Evolutionary conservation across 2,329 filamentous ascomycete species (phyloP).

Genomic region (Zymoseptoria ardabiliae): DNA sequence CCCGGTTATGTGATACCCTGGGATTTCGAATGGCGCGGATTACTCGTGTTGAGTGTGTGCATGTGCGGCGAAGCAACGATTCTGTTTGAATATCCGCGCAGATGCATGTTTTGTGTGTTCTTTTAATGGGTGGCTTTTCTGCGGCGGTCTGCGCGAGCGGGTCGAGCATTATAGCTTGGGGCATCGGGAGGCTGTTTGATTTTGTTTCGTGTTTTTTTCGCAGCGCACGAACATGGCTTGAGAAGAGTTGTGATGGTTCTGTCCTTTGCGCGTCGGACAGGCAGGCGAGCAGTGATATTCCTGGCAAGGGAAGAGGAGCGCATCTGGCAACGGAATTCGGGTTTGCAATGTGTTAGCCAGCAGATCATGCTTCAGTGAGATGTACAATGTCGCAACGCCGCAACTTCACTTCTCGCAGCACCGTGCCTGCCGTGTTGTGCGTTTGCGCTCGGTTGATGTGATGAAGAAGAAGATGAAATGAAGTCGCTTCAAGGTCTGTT

Average conservation of each 20-base stretch:
- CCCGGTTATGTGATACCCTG: constrained; percentile 11
- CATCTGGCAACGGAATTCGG: constrained; percentile 14
- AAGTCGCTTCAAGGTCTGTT: neutral
- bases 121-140: constrained; percentile 8
- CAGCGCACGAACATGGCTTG: neutral
- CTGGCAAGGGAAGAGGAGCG: constrained; percentile 6
- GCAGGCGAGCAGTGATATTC: constrained; percentile 5
- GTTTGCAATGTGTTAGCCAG: neutral
- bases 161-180: neutral
- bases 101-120: constrained; percentile 4
- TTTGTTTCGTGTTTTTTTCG: neutral
- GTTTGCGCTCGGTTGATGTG: neutral
- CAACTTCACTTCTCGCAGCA: neutral
- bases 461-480: constrained; percentile 1
- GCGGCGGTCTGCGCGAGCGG: neutral
- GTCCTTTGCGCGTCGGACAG: neutral
- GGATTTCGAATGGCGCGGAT: neutral
- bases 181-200: neutral
- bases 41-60: neutral
- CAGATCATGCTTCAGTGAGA: neutral
- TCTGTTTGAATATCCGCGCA: constrained; percentile 6
- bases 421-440: neutral
- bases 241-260: neutral
- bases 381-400: neutral
- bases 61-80: neutral